Base-by-base conservation (phyloP, 345 rosid species). In the Brassica juncea region DNA sequence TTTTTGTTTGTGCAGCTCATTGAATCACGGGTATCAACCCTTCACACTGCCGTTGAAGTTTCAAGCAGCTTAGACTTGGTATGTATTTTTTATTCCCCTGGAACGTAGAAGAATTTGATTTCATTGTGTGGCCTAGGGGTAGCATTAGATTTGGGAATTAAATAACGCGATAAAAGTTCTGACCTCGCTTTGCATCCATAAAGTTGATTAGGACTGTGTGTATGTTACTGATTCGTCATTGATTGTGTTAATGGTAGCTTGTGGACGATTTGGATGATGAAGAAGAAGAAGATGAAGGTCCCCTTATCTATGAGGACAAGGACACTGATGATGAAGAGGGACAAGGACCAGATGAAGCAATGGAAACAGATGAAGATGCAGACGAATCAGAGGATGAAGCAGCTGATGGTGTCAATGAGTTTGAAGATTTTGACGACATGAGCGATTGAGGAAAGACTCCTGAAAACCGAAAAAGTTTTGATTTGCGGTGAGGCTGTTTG, bases 311-410 rank as follows among this genome's bases (percentile, higher is more conserved):
- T 6, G 91, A 89, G 86, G 97, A 91, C 85, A 85, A 84, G 10
- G 95, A 89, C 35, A 93, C 89, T 55, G 97, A 94, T 2, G 93
- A 88, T 49, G 93, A 86, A 37, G 92, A 82, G 4, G 92, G 76
- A 74, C 84, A 81, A 8, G 82, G 55, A 66, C 42, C 76, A 12
- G 82, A 76, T 10, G 88, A 85, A 81, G 80, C 78, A 59, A 75
- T 79, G 34, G 84, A 82, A 57, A 81, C 80, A 5, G 77, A 76
- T 63, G 79, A 74, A 54, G 75, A 73, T 61, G 32, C 54, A 35
- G 86, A 87, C 12, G 47, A 61, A 37, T 79, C 74, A 0, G 89
- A 61, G 15, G 84, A 84, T 6, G 83, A 72, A 74, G 78, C 80
- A 6, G 83, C 77, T 39, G 86, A 84, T 72, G 82, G 85, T 49